Percentiles rank a stretch among this genome's conserved stretches.
Conservation (phyloP, 169 alveolate genomes). For the Cryptosporidium sp. region DNA sequence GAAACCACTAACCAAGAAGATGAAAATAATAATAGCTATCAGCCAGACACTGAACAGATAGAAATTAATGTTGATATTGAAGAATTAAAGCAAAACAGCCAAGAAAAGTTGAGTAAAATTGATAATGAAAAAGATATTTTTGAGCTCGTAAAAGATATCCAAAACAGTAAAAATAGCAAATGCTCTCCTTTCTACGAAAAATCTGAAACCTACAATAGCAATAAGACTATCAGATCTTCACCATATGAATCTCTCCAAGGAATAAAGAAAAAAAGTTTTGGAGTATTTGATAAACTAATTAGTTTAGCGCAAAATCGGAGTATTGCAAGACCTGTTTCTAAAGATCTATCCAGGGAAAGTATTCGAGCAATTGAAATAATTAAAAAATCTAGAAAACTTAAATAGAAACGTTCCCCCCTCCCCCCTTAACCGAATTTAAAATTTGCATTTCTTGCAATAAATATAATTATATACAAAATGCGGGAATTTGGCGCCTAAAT, state of each 20-base stretch:
- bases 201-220: not conserved
- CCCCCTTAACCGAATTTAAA: not conserved
- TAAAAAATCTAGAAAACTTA: conserved; percentile 28
- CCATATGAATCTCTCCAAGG: not conserved
- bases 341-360: conserved; percentile 29
- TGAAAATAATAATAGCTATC: not conserved
- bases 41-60: not conserved
- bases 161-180: not conserved
- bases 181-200: not conserved
- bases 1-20: not conserved
- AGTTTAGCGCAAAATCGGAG: conserved; percentile 23
- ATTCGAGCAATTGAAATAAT: conserved; percentile 60
- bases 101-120: not conserved
- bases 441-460: not conserved
- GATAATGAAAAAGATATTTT: not conserved
- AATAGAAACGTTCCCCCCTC: not conserved
- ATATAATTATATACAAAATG: not conserved
- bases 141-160: not conserved
- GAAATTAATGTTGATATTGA: not conserved
- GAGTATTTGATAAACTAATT: conserved; percentile 63
- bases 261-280: conserved; percentile 27
- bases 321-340: not conserved
- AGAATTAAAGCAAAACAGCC: not conserved
- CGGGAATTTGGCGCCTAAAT: not conserved
- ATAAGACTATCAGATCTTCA: not conserved